A percentile compares a stretch with the other conserved stretches of the same genome.
These are phyloP conservation scores for Quercus robur DNA, from an alignment of 306 rosid genomes.

Conservation along the genomic window DNA sequence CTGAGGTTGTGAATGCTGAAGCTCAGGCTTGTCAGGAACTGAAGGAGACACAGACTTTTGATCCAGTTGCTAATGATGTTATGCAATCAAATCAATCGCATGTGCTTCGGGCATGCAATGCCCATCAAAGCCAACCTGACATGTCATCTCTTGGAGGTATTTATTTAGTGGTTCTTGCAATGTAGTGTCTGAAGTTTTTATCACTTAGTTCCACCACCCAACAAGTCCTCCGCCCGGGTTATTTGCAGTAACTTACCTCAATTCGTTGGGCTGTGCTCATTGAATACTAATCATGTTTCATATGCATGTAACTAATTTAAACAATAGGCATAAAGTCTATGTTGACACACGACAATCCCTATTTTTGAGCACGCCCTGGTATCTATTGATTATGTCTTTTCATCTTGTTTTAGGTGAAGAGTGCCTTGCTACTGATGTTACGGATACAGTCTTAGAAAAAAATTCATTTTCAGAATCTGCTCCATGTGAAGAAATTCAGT, in stretches of 20 bases:
- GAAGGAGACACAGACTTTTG: slow-evolving; percentile 31
- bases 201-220: not conserved
- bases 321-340: not conserved
- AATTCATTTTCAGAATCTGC: slow-evolving; percentile 36
- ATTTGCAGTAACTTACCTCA: not conserved
- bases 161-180: slow-evolving; percentile 7
- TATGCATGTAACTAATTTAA: not conserved
- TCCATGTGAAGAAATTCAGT: slow-evolving; percentile 25
- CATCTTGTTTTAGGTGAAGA: slow-evolving; percentile 42
- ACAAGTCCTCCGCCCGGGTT: too few species aligned
- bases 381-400: slow-evolving; percentile 10
- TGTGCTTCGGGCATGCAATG: slow-evolving; percentile 61
- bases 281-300: not conserved
- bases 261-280: not conserved
- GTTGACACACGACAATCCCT: not conserved
- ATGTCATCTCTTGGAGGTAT: slow-evolving; percentile 50
- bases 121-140: slow-evolving; percentile 36
- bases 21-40: slow-evolving; percentile 40
- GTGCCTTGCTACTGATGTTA: slow-evolving; percentile 27
- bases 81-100: slow-evolving; percentile 30
- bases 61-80: slow-evolving; percentile 34
- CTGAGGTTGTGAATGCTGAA: slow-evolving; percentile 63
- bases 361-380: not conserved
- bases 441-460: slow-evolving; percentile 24
- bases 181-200: slow-evolving; percentile 4